A percentile compares a stretch with the other conserved stretches of the same genome.
These are phyloP conservation scores for Hypoxylon sp. DNA, from an alignment of 2,329 filamentous ascomycete species.

Conservation along the genomic window DNA sequence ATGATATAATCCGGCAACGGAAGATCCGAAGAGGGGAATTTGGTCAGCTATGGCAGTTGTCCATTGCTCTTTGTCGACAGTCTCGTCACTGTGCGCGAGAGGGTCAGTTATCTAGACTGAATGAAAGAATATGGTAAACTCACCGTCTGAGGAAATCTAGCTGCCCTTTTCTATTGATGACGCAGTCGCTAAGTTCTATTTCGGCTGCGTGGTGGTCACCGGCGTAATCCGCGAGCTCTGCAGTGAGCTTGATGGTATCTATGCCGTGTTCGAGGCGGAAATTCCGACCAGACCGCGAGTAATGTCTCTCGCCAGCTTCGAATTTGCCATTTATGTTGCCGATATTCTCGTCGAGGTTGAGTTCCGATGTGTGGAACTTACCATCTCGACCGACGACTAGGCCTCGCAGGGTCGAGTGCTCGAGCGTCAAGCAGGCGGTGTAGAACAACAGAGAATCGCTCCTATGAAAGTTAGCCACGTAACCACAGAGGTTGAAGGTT, in stretches of 20 bases:
- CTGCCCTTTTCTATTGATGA: conserved; percentile 35
- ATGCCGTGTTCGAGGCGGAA: conserved; percentile 31
- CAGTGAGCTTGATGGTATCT: conserved; percentile 25
- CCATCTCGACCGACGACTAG: conserved; percentile 37
- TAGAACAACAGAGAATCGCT: conserved; percentile 37
- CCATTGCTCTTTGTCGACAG: conserved; percentile 31
- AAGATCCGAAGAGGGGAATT: conserved; percentile 34
- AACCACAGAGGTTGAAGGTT: not conserved
- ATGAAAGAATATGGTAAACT: conserved; percentile 9
- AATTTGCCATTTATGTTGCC: conserved; percentile 42
- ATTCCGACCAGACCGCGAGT: conserved; percentile 31
- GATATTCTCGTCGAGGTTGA: conserved; percentile 39
- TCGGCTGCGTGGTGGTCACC: conserved; percentile 36
- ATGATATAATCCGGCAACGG: conserved; percentile 25
- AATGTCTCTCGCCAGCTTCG: conserved; percentile 34
- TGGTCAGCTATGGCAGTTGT: conserved; percentile 25
- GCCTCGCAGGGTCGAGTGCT: conserved; percentile 26
- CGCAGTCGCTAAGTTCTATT: conserved; percentile 29
- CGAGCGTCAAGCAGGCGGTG: conserved; percentile 32
- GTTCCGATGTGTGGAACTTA: conserved; percentile 34
- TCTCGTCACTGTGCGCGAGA: conserved; percentile 26
- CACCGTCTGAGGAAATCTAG: conserved; percentile 34
- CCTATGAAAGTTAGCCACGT: conserved; percentile 27
- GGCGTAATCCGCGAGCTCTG: conserved; percentile 34
- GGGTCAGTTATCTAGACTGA: conserved; percentile 28